Base-by-base conservation (phyloP, 805 yeast species). In the Schizosaccharomyces octosporus region DNA sequence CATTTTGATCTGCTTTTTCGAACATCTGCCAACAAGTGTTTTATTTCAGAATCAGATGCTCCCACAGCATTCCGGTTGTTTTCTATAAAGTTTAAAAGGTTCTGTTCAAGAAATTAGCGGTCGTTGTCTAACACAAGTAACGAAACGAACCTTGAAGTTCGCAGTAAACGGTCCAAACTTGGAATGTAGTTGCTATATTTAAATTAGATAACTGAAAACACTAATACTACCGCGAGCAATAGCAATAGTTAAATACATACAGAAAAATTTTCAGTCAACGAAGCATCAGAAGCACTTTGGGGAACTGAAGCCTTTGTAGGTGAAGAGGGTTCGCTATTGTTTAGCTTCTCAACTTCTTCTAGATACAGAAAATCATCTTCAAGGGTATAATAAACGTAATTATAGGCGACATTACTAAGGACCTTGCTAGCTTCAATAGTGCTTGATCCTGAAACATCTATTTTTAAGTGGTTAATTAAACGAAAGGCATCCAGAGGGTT, bases 1-100 rank as follows among this genome's bases (percentile, higher is more conserved):
- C 57, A 51, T 72, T 93, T 93, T 0, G 97, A 94, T 63, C 97
- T 76, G 69, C 89, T 90, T 67, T 89, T 93, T 60, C 97, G 78
- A 9, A 93, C 97, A 69, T 93, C 98, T 78, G 86, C 79, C 61
- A 93, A 83, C 64, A 93, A 75, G 63, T 84, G 84, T 63, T 90
- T 80, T 62, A 93, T 4, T 19, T 45, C 51, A 45, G 51, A 9
- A 17, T 45, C 51, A 9, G 51, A 19, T 7, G 51, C 51, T 15
- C 27, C 27, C 3, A 45, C 27, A 11, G 6, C 27, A 17, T 24
- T 45, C 17, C 51, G 21, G 27, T 45, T 45, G 9, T 5, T 24
- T 24, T 45, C 51, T 5, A 45, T 7, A n/a, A 11, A 45, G 13
- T 45, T n/a, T 27, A 45, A 24, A 9, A 45, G 51, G n/a, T 45